Evolutionary conservation across 768 basidiomycete genomes (phyloP).

Genomic region (Arthromyces matolae): DNA sequence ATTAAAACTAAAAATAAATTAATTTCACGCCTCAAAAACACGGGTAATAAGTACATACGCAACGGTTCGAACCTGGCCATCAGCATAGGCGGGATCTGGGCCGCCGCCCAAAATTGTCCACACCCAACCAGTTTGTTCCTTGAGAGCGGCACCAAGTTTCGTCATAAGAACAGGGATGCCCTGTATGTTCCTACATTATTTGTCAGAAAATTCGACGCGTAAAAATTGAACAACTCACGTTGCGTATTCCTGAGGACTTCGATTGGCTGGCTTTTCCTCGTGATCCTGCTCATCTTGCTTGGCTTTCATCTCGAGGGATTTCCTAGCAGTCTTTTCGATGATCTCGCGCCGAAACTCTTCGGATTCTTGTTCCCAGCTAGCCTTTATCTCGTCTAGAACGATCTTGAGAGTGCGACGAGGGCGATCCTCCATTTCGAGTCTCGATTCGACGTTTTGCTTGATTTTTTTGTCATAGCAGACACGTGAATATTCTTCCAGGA

Average conservation of each 20-base stretch:
- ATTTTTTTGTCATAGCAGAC: not conserved
- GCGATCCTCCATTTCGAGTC: not conserved
- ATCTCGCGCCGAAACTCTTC: not conserved
- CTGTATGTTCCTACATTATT: not conserved
- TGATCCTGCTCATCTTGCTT: too few relatives aligned
- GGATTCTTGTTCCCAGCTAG: not conserved
- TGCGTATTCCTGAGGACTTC: not conserved
- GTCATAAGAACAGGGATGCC: not conserved
- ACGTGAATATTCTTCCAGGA: not conserved
- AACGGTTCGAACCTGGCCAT: not conserved
- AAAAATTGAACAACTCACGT: not conserved
- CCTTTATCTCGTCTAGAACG: not conserved
- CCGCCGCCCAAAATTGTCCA: not conserved
- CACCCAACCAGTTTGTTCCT: not conserved
- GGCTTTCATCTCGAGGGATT: not conserved
- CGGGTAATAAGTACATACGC: not conserved
- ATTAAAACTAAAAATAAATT: not conserved
- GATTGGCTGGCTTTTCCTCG: too few relatives aligned
- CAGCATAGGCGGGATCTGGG: not conserved
- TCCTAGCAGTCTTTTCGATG: too few relatives aligned
- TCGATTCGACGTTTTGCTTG: not conserved
- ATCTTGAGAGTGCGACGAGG: not conserved
- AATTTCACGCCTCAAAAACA: not conserved
- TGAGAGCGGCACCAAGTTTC: not conserved
- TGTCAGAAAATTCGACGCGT: not conserved